Conservation (phyloP, 768 basidiomycete species). For the Tricholoma saponaceum region DNA sequence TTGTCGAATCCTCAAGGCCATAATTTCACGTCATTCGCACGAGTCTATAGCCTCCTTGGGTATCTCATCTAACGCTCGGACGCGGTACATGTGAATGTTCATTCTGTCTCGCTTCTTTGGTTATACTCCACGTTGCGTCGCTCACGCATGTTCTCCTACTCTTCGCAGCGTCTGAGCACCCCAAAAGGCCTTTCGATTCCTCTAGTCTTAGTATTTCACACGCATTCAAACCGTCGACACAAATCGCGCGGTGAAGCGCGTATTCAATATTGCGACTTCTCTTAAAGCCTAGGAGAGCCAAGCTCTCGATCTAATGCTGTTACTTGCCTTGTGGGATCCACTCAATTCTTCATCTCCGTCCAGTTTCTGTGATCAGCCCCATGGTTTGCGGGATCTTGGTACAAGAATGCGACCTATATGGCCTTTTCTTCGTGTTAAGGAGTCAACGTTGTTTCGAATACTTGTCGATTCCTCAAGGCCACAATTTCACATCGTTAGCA, state of each 20-base stretch:
- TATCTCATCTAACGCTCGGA: neutral
- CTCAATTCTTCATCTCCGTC: neutral
- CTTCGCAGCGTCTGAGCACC: neutral
- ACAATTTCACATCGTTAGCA: neutral
- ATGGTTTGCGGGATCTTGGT: neutral
- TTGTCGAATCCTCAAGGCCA: neutral
- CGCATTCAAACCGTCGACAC: neutral
- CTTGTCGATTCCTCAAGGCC: neutral
- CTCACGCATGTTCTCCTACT: neutral
- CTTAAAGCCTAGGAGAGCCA: neutral
- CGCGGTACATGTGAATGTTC: neutral
- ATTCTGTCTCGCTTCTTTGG: neutral
- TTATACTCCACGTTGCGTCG: neutral
- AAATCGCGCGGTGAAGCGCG: neutral
- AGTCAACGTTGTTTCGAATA: neutral
- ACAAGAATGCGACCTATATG: neutral
- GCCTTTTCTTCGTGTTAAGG: neutral
- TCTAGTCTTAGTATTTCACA: neutral
- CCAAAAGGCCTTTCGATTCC: neutral
- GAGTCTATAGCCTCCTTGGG: neutral
- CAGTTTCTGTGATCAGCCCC: neutral
- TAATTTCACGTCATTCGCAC: neutral
- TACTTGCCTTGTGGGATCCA: neutral
- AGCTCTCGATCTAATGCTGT: neutral
- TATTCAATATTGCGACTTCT: neutral